Evolutionary conservation across 2,329 filamentous ascomycete genomes (phyloP).

Genomic region (Grosmannia huntii): DNA sequence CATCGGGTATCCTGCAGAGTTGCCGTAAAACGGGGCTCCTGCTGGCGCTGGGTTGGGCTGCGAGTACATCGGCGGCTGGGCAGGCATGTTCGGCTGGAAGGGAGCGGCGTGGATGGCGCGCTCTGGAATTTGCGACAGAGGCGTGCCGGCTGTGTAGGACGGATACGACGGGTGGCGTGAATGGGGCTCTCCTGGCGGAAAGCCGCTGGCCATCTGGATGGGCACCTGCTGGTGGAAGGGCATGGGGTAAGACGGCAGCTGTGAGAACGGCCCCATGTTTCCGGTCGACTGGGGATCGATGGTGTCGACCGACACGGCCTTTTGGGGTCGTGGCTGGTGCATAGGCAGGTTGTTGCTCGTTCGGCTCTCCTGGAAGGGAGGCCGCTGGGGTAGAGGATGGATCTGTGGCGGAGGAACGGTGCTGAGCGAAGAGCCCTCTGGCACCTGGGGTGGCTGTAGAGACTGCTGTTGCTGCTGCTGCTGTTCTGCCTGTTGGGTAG

Average conservation of each 20-base stretch:
- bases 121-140: constrained; percentile 84
- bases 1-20: constrained; percentile 35
- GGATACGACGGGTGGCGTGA: constrained; percentile 55
- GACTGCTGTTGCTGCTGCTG: neutral
- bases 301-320: constrained; percentile 81
- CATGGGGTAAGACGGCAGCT: constrained; percentile 15
- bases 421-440: constrained; percentile 28
- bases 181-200: constrained; percentile 41
- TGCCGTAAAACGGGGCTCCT: constrained; percentile 34
- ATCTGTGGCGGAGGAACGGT: constrained; percentile 44
- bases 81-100: constrained; percentile 58
- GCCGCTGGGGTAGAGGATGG: constrained; percentile 46
- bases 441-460: neutral
- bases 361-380: constrained; percentile 43
- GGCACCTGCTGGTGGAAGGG: constrained; percentile 89
- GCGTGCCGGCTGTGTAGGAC: constrained; percentile 63
- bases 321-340: constrained; percentile 91
- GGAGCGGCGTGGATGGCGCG: constrained; percentile 80
- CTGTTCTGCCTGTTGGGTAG: neutral
- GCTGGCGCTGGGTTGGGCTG: constrained; percentile 26
- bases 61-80: constrained; percentile 29
- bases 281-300: constrained; percentile 67
- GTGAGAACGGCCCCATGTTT: neutral
- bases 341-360: constrained; percentile 49
- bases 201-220: constrained; percentile 46